Percentiles rank a stretch among this genome's conserved stretches.
Evolutionary conservation across 371 early-diverging fungal species (phyloP).

Genomic region (Saksenaea vasiformis): DNA sequence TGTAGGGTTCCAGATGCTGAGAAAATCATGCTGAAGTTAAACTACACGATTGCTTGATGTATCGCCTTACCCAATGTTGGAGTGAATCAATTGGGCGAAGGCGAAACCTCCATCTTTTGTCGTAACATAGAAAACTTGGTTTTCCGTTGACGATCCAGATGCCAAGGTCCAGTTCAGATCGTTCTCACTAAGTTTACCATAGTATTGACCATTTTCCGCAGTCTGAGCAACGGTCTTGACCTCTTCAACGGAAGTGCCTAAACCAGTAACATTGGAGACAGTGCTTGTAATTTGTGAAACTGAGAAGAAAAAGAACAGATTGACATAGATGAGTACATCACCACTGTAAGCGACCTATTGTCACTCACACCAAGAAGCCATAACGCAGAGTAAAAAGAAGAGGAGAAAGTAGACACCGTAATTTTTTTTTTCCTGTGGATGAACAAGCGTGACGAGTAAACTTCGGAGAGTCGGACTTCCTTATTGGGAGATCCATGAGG

Average conservation of each 20-base stretch:
- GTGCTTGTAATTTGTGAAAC: constrained; percentile 54
- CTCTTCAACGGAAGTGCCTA: constrained; percentile 32
- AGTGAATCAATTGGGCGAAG: constrained; percentile 86
- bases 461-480: no score
- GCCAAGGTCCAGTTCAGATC: constrained; percentile 78
- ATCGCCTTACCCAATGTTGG: constrained; percentile 71
- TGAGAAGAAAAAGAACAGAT: constrained; percentile 10
- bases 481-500: no score
- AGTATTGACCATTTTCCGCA: constrained; percentile 58
- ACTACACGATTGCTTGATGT: neutral
- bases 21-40: neutral
- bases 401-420: neutral
- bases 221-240: constrained; percentile 59
- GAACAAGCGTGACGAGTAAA: no score
- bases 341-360: neutral
- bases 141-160: constrained; percentile 82
- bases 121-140: constrained; percentile 85
- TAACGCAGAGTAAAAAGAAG: constrained; percentile 11
- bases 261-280: constrained; percentile 47
- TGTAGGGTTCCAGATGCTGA: constrained; percentile 57
- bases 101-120: constrained; percentile 75
- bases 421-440: neutral
- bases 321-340: neutral
- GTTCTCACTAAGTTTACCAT: constrained; percentile 54
- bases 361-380: constrained; percentile 39